Percentiles rank a stretch among this genome's conserved stretches.
Evolutionary conservation across 2,329 filamentous ascomycete species (phyloP).

Genomic region (Pyricularia sp.): DNA sequence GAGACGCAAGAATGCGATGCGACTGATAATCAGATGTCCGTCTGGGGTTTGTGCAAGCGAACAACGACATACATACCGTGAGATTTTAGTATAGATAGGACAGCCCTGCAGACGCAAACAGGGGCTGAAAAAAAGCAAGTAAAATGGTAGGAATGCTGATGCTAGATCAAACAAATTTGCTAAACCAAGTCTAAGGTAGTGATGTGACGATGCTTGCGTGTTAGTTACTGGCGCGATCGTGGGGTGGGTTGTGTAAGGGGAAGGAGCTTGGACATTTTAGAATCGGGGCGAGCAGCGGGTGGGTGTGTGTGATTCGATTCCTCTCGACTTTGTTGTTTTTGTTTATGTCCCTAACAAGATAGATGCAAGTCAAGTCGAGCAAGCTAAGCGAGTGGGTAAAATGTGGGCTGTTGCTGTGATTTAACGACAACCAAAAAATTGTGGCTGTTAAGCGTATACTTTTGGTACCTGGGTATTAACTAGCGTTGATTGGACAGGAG

Average conservation of each 20-base stretch:
- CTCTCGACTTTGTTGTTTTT: neutral
- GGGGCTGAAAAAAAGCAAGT: neutral
- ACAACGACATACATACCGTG: neutral
- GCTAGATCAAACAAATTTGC: neutral
- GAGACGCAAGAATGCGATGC: neutral
- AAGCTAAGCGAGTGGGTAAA: neutral
- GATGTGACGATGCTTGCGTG: neutral
- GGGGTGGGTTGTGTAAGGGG: neutral
- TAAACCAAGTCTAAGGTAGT: neutral
- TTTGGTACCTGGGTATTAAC: neutral
- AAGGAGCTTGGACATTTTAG: neutral
- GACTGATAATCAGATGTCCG: neutral
- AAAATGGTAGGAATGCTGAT: neutral
- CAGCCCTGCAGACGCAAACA: neutral
- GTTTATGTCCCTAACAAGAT: neutral
- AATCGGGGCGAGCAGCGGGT: neutral
- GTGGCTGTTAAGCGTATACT: neutral
- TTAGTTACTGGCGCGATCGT: neutral
- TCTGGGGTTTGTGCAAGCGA: neutral
- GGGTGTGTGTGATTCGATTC: neutral
- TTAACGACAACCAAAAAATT: neutral
- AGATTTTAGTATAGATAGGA: neutral
- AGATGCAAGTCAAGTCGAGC: neutral
- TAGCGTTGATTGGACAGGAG: neutral
- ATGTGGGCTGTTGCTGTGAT: neutral